These are phyloP conservation scores for Closterium sp. DNA, from an alignment of 139 green algal species.

Conservation along the genomic window DNA sequence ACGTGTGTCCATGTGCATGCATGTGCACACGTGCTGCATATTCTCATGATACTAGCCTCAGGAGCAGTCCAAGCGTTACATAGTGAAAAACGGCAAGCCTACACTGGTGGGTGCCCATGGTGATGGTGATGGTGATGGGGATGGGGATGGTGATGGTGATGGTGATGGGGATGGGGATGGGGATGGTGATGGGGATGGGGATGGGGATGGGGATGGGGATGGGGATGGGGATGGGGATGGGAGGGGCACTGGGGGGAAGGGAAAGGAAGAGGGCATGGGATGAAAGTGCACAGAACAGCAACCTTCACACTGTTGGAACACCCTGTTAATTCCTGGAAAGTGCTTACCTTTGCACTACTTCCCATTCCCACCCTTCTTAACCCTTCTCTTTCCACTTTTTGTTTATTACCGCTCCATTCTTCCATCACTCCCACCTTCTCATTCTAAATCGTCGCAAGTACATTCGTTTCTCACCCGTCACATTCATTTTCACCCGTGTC, in stretches of 20 bases:
- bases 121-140: not conserved
- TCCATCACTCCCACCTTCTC: not conserved
- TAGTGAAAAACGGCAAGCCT: conserved; percentile 40
- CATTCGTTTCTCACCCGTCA: too few relatives aligned
- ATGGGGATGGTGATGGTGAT: too few relatives aligned
- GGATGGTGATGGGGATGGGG: too few relatives aligned
- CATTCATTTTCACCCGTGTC: too few relatives aligned
- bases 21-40: not conserved
- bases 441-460: too few relatives aligned
- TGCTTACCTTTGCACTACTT: not conserved
- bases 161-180: too few relatives aligned
- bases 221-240: too few relatives aligned
- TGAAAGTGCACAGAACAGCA: not conserved
- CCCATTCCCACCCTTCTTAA: not conserved
- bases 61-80: conserved; percentile 42
- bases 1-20: not conserved
- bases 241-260: too few relatives aligned
- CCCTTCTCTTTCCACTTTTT: too few relatives aligned
- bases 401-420: not conserved
- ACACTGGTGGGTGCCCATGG: not conserved
- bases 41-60: not conserved
- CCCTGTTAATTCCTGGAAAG: too few relatives aligned
- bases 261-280: not conserved
- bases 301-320: too few relatives aligned
- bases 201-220: too few relatives aligned